phyloP scores from a whole-genome alignment of 192 early-diverging fungal species.

The Umbelopsis ramanniana region DNA sequence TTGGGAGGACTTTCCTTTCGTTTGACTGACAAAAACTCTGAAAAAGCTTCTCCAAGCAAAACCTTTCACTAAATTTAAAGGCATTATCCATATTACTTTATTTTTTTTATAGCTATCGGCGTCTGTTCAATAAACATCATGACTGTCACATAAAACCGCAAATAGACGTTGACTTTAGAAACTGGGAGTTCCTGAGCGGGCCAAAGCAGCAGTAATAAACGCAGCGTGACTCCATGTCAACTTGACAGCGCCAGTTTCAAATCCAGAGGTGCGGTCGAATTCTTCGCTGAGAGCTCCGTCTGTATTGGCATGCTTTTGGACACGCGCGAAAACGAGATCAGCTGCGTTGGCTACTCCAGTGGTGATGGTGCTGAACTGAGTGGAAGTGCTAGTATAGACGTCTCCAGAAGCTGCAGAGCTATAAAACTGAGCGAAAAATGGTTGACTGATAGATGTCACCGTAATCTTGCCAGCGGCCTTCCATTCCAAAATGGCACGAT shows the following conservation, averaged over 20 bases:
- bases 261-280: constrained; percentile 58
- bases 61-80: too few relatives aligned
- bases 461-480: constrained; percentile 23
- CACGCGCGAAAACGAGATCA: constrained; percentile 62
- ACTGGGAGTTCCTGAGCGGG: constrained; percentile 28
- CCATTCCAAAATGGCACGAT: constrained; percentile 48
- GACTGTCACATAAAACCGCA: too few relatives aligned
- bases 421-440: constrained; percentile 42
- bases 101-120: too few relatives aligned
- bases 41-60: too few relatives aligned
- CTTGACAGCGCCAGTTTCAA: constrained; percentile 61
- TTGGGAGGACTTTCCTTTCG: not conserved
- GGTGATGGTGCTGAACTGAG: constrained; percentile 36
- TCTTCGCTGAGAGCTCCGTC: constrained; percentile 70
- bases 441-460: constrained; percentile 43
- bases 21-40: too few relatives aligned
- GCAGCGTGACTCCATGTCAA: constrained; percentile 79
- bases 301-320: constrained; percentile 50
- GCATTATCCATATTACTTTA: too few relatives aligned
- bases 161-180: not conserved
- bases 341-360: constrained; percentile 49
- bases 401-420: constrained; percentile 27
- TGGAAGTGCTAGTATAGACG: not conserved
- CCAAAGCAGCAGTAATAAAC: constrained; percentile 46
- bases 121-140: too few relatives aligned